These are phyloP conservation scores for Bauhinia variegata DNA, from an alignment of 306 rosid species.

Conservation along the genomic window DNA sequence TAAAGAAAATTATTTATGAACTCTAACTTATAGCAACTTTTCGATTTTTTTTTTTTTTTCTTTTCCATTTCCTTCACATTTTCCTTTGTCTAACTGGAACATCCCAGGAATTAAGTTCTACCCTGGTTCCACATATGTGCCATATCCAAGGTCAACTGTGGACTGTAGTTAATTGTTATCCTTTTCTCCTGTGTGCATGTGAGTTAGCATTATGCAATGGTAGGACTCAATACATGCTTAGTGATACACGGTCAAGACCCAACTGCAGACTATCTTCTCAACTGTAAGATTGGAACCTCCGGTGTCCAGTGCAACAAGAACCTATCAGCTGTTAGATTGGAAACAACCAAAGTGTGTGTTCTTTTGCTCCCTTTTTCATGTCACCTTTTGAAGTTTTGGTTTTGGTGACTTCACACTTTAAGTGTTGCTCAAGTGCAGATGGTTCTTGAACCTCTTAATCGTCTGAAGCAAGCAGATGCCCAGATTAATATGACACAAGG, in stretches of 20 bases:
- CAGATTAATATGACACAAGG: conserved; percentile 88
- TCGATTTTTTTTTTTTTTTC: not conserved
- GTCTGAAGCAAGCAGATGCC: conserved; percentile 83
- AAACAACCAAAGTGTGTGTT: conserved; percentile 80
- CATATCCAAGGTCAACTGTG: not conserved
- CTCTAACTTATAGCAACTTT: too few species aligned
- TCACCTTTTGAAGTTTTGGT: conserved; percentile 17
- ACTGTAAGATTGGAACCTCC: conserved; percentile 82
- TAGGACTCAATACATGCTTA: conserved; percentile 83
- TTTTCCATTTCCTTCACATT: conserved; percentile 7
- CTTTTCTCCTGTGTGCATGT: conserved; percentile 6
- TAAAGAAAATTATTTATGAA: not conserved
- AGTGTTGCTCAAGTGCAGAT: conserved; percentile 54
- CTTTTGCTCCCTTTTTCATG: conserved; percentile 12
- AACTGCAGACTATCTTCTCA: conserved; percentile 77
- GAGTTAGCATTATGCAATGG: conserved; percentile 83
- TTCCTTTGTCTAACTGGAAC: conserved; percentile 4
- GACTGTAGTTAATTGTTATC: conserved; percentile 14
- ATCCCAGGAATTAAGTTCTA: not conserved
- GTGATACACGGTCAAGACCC: conserved; percentile 87
- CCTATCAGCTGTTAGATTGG: conserved; percentile 91
- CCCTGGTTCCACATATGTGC: not conserved
- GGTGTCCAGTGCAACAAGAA: conserved; percentile 61
- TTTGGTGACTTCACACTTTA: conserved; percentile 25
- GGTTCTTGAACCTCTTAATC: conserved; percentile 82